phyloP scores from a whole-genome alignment of 495 filamentous ascomycete species.

The Aspergillus heteromorphus region DNA sequence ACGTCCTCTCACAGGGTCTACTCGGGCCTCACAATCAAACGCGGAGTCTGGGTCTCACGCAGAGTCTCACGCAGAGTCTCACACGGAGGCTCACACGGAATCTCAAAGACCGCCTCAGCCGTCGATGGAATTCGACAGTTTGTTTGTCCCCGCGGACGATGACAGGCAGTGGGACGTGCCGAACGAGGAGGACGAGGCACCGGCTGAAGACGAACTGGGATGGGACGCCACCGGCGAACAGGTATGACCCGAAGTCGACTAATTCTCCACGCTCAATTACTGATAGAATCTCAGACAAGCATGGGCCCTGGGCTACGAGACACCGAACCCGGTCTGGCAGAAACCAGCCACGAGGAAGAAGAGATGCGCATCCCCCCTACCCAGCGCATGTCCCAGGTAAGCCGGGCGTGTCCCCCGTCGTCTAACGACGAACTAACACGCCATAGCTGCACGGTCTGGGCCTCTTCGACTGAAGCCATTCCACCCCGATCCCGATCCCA shows the following conservation, averaged over 20 bases:
- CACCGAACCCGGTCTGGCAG: constrained; percentile 8
- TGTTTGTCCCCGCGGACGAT: constrained; percentile 75
- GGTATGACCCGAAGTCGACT: constrained; percentile 13
- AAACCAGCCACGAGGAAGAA: constrained; percentile 18
- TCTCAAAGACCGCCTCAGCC: constrained; percentile 49
- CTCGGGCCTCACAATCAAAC: constrained; percentile 14
- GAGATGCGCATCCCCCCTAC: constrained; percentile 46
- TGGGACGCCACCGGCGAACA: constrained; percentile 70
- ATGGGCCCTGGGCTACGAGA: constrained; percentile 19
- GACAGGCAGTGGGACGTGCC: constrained; percentile 76
- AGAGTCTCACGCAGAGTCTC: too few species aligned
- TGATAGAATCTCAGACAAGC: constrained; percentile 22
- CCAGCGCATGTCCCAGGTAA: constrained; percentile 47
- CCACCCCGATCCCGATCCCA: not conserved
- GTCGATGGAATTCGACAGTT: constrained; percentile 62
- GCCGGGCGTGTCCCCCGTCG: not conserved
- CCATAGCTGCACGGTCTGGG: constrained; percentile 38
- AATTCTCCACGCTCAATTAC: constrained; percentile 12
- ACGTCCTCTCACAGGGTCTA: constrained; percentile 33
- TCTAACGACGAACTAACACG: constrained; percentile 11
- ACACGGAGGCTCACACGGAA: too few species aligned
- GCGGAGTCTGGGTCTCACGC: too few species aligned
- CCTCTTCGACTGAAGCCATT: constrained; percentile 36
- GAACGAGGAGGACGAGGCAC: constrained; percentile 59
- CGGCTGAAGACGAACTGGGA: constrained; percentile 65